Percentiles rank a stretch among this genome's conserved stretches.
These are phyloP conservation scores for Cladosporium oxysporum DNA, from an alignment of 2,329 filamentous ascomycete genomes.

Conservation along the genomic window DNA sequence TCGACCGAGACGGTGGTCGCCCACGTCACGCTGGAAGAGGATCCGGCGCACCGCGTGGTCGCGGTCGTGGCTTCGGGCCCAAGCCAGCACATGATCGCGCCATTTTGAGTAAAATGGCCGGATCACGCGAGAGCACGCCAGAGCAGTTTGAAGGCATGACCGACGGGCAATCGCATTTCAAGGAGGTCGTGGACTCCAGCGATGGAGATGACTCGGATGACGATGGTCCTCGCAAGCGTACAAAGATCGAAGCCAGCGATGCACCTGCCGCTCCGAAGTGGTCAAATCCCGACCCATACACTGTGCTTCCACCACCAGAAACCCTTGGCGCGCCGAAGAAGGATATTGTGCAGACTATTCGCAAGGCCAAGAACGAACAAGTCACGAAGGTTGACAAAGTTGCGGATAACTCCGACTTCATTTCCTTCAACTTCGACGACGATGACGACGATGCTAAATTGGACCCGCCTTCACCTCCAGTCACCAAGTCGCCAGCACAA, in stretches of 20 bases:
- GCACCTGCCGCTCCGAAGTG: conserved; percentile 64
- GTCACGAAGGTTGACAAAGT: conserved; percentile 49
- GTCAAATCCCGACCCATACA: conserved; percentile 97
- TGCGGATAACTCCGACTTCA: conserved; percentile 72
- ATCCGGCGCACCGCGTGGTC: conserved; percentile 4
- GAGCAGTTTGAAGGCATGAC: conserved; percentile 50
- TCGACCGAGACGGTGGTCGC: conserved; percentile 5
- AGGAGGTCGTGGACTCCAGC: conserved; percentile 44
- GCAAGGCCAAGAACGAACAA: conserved; percentile 77
- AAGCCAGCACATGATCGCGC: conserved; percentile 46
- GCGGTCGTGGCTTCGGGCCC: conserved; percentile 25
- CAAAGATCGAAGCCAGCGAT: conserved; percentile 26
- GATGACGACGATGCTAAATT: conserved; percentile 37
- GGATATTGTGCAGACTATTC: conserved; percentile 87
- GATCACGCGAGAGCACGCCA: conserved; percentile 42
- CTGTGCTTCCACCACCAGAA: conserved; percentile 77
- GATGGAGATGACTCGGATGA: conserved; percentile 39
- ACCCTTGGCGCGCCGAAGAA: conserved; percentile 72
- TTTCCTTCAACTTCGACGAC: conserved; percentile 65
- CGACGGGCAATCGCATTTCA: conserved; percentile 44
- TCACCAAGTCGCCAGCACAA: conserved; percentile 14
- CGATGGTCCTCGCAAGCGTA: conserved; percentile 35
- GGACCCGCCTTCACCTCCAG: conserved; percentile 27
- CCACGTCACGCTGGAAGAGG: conserved; percentile 14
- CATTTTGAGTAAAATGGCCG: conserved; percentile 42